A percentile compares a stretch with the other conserved stretches of the same genome.
phyloP scores from a whole-genome alignment of 495 filamentous ascomycete species.

The Daldinia concentrica region DNA sequence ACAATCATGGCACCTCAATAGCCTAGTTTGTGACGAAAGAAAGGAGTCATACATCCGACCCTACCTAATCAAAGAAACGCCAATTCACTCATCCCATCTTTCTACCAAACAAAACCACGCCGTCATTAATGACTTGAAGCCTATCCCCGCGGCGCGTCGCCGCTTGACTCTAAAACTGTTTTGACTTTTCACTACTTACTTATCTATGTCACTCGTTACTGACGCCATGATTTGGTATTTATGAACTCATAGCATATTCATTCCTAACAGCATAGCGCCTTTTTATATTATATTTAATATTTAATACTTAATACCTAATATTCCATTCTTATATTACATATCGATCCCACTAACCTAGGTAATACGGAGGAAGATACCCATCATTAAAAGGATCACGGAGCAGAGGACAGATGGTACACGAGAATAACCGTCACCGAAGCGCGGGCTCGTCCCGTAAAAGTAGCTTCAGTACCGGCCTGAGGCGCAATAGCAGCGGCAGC shows the following conservation, averaged over 20 bases:
- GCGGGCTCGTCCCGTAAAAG: background rate
- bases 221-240: constrained; percentile 24
- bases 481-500: background rate
- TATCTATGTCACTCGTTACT: constrained; percentile 13
- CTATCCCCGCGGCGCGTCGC: background rate
- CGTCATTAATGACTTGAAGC: constrained; percentile 20
- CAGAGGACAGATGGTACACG: constrained; percentile 20
- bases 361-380: background rate
- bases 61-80: constrained; percentile 17
- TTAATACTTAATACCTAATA: constrained; percentile 12
- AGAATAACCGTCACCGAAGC: constrained; percentile 1
- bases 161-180: constrained; percentile 12
- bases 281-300: constrained; percentile 7
- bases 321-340: background rate
- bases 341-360: background rate
- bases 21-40: constrained; percentile 13
- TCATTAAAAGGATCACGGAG: background rate
- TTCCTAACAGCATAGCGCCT: constrained; percentile 17
- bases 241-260: constrained; percentile 17
- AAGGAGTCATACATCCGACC: constrained; percentile 17
- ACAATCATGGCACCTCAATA: constrained; percentile 10
- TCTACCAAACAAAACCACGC: constrained; percentile 23
- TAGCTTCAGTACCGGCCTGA: background rate
- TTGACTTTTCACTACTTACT: constrained; percentile 30
- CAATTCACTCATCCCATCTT: background rate